These are phyloP conservation scores for Sanguinoderma infundibulare DNA, from an alignment of 1,284 basidiomycete genomes.

Conservation along the genomic window DNA sequence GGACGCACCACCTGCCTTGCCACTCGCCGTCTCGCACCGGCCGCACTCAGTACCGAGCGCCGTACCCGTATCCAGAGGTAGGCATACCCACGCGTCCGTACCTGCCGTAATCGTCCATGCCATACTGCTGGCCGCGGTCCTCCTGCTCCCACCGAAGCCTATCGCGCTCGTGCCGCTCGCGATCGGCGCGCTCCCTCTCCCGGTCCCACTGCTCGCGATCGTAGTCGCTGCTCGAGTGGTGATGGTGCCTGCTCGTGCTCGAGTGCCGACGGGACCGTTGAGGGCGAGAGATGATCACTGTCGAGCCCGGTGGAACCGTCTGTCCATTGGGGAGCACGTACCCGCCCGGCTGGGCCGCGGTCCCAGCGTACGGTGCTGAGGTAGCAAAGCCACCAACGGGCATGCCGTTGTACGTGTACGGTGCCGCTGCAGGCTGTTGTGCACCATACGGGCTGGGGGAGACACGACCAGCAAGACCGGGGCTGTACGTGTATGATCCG, in stretches of 20 bases:
- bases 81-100: constrained; percentile 1
- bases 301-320: constrained; percentile 21
- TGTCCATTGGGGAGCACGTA: constrained; percentile 16
- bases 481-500: constrained; percentile 15
- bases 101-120: constrained; percentile 10
- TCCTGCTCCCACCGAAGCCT: constrained; percentile 13
- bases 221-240: constrained; percentile 20
- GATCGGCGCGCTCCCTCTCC: constrained; percentile 15
- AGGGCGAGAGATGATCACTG: constrained; percentile 29
- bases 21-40: background rate
- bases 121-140: constrained; percentile 8
- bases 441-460: constrained; percentile 20
- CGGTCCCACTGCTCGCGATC: constrained; percentile 15
- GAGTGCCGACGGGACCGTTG: constrained; percentile 23
- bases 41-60: constrained; percentile 6
- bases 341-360: background rate
- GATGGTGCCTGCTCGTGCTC: constrained; percentile 22
- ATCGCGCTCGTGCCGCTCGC: constrained; percentile 17
- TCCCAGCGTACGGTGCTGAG: constrained; percentile 12
- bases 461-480: constrained; percentile 4
- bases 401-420: constrained; percentile 15
- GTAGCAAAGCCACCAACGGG: constrained; percentile 14
- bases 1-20: background rate
- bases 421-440: background rate
- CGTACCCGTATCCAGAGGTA: constrained; percentile 4